Evolutionary conservation across 257 asterid genomes (phyloP), one percentile per base, ranked within the genome.

Genomic region (Mitragyna speciosa): DNA sequence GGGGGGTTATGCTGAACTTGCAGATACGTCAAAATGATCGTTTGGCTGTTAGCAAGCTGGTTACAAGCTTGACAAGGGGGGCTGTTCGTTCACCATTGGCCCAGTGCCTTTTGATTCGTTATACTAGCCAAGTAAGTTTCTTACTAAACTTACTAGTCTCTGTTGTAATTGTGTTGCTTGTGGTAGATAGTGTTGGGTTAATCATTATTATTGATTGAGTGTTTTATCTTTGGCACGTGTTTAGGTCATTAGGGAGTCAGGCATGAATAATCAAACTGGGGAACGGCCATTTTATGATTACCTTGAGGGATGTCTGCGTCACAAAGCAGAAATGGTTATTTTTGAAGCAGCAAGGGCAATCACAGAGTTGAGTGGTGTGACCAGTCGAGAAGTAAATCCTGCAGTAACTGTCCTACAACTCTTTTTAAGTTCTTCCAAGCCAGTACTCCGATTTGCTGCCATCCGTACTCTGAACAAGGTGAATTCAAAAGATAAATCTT

Each of bases 321-420:
- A 94, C 86, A 94, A 94, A 87, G 94, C 97, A 78, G 98, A 94
- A 84, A 90, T 94, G 97, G 98, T 94, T 75, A 92, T 92, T 80
- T 93, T 92, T 82, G 97, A 94, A 90, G 98, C 98, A 83, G 98
- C 97, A 48, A 89, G 95, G 90, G 97, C 98, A 86, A 94, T 94
- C 85, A 94, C 98, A 69, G 96, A 92, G 82, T 83, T 94, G 84
- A 91, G 83, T 88, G 87, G 90, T 66, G 97, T 94, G 81, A 86
- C 97, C 72, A 89, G 89, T 82, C 90, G 98, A 70, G 98, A 94
- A 88, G 81, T 94, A 89, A 92, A 97, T 82, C 97, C 98, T 59
- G 98, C 98, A 78, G 91, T 94, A 76, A 92, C 96, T 85, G 97
- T 92, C 31, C 82, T 94, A 65, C 98, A 94, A 87, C 96, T 94